Conservation (phyloP, 2,329 filamentous ascomycete genomes). For the Cladophialophora chaetospira region DNA sequence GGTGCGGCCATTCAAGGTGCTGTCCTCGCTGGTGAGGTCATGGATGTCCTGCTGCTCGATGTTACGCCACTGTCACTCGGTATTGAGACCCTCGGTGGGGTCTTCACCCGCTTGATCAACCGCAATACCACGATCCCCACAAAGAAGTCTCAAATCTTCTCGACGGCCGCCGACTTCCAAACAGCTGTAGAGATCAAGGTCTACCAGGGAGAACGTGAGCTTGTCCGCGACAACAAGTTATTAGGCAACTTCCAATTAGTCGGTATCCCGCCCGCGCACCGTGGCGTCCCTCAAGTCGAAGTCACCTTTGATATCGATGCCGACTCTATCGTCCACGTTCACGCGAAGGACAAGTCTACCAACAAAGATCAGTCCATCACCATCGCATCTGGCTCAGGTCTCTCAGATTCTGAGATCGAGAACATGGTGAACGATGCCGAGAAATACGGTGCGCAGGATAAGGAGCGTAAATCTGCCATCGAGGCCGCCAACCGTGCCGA, state of each 20-base stretch:
- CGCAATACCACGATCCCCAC: constrained; percentile 98
- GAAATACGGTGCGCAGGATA: constrained; percentile 91
- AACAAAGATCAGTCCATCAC: constrained; percentile 99
- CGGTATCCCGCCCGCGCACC: constrained; percentile 92
- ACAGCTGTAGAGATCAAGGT: constrained; percentile 99
- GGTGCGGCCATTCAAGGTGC: constrained; percentile 97
- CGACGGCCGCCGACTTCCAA: constrained; percentile 96
- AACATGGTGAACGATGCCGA: constrained; percentile 97
- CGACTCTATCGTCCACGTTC: constrained; percentile 95
- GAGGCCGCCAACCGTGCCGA: constrained; percentile 97
- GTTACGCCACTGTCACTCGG: constrained; percentile 94
- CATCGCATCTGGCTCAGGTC: constrained; percentile 95
- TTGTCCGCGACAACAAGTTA: constrained; percentile 97
- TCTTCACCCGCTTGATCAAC: constrained; percentile 98
- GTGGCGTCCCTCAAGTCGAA: constrained; percentile 94
- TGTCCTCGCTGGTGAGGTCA: constrained; percentile 94
- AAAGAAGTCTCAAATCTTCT: constrained; percentile 99
- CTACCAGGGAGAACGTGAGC: constrained; percentile 99
- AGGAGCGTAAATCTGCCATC: constrained; percentile 93
- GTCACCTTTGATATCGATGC: constrained; percentile 99
- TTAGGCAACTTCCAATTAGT: constrained; percentile 99
- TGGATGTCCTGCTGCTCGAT: constrained; percentile 91
- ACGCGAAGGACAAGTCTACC: constrained; percentile 98
- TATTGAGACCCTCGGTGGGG: constrained; percentile 97
- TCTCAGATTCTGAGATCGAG: constrained; percentile 92